Base-by-base conservation (phyloP, 805 yeast genomes). In the Schwanniomyces vanrijiae region DNA sequence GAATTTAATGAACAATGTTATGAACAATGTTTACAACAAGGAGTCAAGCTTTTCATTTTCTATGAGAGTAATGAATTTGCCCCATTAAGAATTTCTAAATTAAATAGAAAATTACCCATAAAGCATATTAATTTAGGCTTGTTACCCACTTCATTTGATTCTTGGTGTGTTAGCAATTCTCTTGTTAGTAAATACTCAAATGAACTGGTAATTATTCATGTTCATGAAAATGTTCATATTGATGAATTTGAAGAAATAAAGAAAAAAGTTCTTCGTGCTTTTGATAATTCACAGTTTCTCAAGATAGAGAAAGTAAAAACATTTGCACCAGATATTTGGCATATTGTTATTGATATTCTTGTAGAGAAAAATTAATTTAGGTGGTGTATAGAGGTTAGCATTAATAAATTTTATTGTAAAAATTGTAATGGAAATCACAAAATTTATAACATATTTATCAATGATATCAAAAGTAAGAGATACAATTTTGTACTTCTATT, bases 251-350 rank as follows among this genome's bases (percentile, higher is more conserved):
- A 62, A 0, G 26, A 44, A 1, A 69, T 80, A 58, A 40, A 48
- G 13, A 38, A 45, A 1, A 50, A 53, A 3, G 61, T 68, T 2
- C 37, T 39, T 2, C 4, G 18, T 2, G 43, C 43, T 13, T 55
- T 71, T 25, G 44, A 39, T 22, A 49, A 37, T 5, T 52, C 59
- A 1, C 46, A 40, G 5, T 64, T 64, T 9, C 8, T 55, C 1
- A 83, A 80, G 49, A 49, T 84, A 8, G 89, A 86, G 51, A 78
- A 71, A 53, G 87, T 90, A 46, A 90, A 89, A 66, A 86, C 92
- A 0, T 89, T 83, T 73, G 95, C 96, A 0, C 96, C 96, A 0
- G 92, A 86, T 42, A 82, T 90, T 1, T 84, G 88, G 84, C 96
- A 89, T 55, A 68, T 87, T 1, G 87, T 88, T 4, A 51, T 64